Evolutionary conservation across 2,329 filamentous ascomycete species (phyloP).

Genomic region (Graphilbum ipis-grandicollis): DNA sequence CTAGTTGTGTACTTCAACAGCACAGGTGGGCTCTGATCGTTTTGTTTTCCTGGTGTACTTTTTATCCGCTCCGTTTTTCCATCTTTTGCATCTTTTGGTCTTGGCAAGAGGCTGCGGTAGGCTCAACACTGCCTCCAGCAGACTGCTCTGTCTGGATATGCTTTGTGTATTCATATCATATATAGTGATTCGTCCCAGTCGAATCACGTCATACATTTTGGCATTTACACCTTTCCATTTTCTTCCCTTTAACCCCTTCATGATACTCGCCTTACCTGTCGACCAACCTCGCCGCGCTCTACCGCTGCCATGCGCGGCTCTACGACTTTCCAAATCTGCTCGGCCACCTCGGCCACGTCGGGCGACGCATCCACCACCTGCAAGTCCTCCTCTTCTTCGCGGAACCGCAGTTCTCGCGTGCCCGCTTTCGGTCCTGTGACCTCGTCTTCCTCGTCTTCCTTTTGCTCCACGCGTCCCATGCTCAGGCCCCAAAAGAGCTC

Average conservation of each 20-base stretch:
- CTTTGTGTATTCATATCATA: too few species aligned
- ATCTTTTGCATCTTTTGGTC: too few species aligned
- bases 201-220: too few species aligned
- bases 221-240: too few species aligned
- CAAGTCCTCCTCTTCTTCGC: conserved; percentile 34
- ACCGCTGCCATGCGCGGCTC: conserved; percentile 27
- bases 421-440: conserved; percentile 1
- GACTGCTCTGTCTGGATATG: too few species aligned
- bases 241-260: too few species aligned
- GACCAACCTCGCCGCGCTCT: conserved; percentile 30
- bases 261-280: conserved; percentile 24
- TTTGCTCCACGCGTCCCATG: neutral
- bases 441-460: conserved; percentile 7
- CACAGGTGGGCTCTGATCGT: neutral
- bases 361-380: conserved; percentile 35
- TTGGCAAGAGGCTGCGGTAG: too few species aligned
- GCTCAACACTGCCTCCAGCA: too few species aligned
- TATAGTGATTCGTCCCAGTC: too few species aligned
- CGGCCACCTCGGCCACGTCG: conserved; percentile 37
- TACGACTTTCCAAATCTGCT: conserved; percentile 36
- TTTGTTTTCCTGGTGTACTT: too few species aligned
- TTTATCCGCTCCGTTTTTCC: too few species aligned
- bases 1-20: neutral
- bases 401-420: conserved; percentile 18
- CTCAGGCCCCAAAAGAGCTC: conserved; percentile 47